These are phyloP conservation scores for Pseudevernia furfuracea DNA, from an alignment of 495 filamentous ascomycete species.

Conservation along the genomic window DNA sequence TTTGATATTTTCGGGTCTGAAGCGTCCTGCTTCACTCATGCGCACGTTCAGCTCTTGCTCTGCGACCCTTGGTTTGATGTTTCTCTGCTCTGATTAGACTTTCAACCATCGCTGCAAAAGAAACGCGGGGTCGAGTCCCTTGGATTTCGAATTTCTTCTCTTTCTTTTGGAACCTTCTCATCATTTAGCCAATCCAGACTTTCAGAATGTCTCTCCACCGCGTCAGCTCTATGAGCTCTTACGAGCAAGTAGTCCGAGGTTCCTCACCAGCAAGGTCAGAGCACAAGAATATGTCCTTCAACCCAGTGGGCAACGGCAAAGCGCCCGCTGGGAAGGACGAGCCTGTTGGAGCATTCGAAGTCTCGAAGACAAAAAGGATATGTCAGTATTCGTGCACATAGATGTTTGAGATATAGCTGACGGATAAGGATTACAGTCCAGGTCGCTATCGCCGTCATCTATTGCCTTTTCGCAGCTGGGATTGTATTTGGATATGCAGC, in stretches of 20 bases:
- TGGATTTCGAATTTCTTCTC: background rate
- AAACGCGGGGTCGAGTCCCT: constrained; percentile 10
- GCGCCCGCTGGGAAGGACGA: constrained; percentile 23
- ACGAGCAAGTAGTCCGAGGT: constrained; percentile 26
- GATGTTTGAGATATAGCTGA: background rate
- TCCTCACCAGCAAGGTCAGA: constrained; percentile 27
- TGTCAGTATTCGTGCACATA: constrained; percentile 29
- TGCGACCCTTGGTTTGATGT: background rate
- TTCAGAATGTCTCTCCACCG: constrained; percentile 27
- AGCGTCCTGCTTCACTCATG: background rate
- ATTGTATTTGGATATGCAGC: constrained; percentile 71
- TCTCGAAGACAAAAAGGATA: constrained; percentile 44
- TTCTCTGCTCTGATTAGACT: background rate
- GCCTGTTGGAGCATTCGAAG: constrained; percentile 44
- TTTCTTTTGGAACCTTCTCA: background rate
- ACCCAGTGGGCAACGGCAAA: constrained; percentile 21
- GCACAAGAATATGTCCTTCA: constrained; percentile 28
- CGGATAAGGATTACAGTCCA: constrained; percentile 39
- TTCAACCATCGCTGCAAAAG: background rate
- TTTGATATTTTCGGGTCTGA: background rate
- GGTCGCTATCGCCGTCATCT: constrained; percentile 50
- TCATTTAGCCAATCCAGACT: background rate
- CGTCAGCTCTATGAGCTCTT: constrained; percentile 28
- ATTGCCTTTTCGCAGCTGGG: constrained; percentile 59
- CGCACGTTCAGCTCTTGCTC: background rate